A percentile compares a stretch with the other conserved stretches of the same genome.
Conservation (phyloP, 2,329 filamentous ascomycete genomes). For the Neoscytalidium dimidiatum region DNA sequence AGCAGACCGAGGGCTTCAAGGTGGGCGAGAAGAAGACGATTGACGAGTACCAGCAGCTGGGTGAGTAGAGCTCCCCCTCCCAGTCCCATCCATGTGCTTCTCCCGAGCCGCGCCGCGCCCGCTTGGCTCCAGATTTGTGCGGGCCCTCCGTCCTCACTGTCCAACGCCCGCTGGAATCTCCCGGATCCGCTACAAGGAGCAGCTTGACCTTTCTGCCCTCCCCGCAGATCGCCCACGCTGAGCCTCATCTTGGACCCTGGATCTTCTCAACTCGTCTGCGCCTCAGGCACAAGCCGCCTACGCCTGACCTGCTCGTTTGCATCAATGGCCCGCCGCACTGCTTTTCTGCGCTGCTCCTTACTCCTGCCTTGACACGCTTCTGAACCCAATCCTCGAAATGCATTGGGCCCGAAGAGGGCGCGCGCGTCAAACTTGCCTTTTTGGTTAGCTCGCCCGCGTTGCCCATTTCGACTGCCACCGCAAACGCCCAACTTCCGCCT, state of each 20-base stretch:
- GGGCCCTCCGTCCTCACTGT: not conserved
- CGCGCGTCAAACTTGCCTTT: slow-evolving; percentile 2
- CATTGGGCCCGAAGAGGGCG: not conserved
- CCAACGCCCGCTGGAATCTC: not conserved
- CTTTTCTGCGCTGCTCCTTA: not conserved
- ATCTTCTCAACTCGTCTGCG: not conserved
- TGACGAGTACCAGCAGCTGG: slow-evolving; percentile 90
- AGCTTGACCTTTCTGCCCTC: not conserved
- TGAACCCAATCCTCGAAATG: not conserved
- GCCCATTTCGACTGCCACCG: not conserved
- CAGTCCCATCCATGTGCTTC: slow-evolving; percentile 10
- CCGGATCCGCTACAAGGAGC: slow-evolving; percentile 2
- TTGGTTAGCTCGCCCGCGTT: not conserved
- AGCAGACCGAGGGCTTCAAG: slow-evolving; percentile 95
- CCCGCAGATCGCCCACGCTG: slow-evolving; percentile 7
- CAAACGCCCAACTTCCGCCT: not conserved
- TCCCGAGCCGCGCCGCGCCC: not conserved
- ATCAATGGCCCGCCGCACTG: not conserved
- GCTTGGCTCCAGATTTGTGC: slow-evolving; percentile 2
- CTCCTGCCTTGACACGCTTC: not conserved
- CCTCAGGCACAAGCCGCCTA: not conserved
- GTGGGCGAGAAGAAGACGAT: slow-evolving; percentile 98
- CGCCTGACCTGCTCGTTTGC: not conserved
- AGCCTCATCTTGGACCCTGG: slow-evolving; percentile 6
- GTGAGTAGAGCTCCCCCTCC: slow-evolving; percentile 55